Evolutionary conservation across 176 grass and related monocot genomes (phyloP).

Genomic region (Canna indica): DNA sequence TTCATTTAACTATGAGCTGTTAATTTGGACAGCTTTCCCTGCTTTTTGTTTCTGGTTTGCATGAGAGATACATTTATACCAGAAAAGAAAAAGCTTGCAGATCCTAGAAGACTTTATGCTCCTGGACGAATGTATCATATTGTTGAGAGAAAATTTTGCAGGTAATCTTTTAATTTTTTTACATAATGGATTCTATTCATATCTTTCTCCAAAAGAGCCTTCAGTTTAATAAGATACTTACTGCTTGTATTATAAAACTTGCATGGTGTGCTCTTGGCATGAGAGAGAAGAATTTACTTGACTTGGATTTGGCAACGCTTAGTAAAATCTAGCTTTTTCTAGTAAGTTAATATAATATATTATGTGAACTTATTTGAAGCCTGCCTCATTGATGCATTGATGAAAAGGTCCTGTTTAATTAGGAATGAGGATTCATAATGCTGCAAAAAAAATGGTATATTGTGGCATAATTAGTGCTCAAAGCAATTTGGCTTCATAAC

Average conservation of each 20-base stretch:
- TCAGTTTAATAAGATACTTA: neutral
- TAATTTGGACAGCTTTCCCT: slow-evolving; percentile 93
- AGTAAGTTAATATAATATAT: too few relatives aligned
- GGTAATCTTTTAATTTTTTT: neutral
- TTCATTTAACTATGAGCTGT: slow-evolving; percentile 38
- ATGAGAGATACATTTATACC: slow-evolving; percentile 97
- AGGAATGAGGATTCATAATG: too few relatives aligned
- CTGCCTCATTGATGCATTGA: neutral
- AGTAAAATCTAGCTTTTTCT: too few relatives aligned
- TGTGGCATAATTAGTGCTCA: too few relatives aligned
- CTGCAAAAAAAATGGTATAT: too few relatives aligned
- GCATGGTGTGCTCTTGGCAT: neutral
- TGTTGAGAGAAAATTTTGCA: slow-evolving; percentile 61
- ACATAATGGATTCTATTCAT: neutral
- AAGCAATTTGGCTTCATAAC: too few relatives aligned
- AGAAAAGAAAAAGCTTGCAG: slow-evolving; percentile 75
- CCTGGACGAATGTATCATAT: slow-evolving; percentile 98
- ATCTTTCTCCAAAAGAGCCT: neutral
- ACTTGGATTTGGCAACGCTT: neutral
- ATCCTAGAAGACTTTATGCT: slow-evolving; percentile 86
- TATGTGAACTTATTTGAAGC: neutral
- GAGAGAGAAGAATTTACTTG: neutral
- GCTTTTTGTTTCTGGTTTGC: slow-evolving; percentile 79
- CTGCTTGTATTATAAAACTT: neutral
- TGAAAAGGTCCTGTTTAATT: neutral